Evolutionary conservation across 768 basidiomycete species (phyloP), one percentile per base, ranked within the genome.

Genomic region (Suillus subluteus): DNA sequence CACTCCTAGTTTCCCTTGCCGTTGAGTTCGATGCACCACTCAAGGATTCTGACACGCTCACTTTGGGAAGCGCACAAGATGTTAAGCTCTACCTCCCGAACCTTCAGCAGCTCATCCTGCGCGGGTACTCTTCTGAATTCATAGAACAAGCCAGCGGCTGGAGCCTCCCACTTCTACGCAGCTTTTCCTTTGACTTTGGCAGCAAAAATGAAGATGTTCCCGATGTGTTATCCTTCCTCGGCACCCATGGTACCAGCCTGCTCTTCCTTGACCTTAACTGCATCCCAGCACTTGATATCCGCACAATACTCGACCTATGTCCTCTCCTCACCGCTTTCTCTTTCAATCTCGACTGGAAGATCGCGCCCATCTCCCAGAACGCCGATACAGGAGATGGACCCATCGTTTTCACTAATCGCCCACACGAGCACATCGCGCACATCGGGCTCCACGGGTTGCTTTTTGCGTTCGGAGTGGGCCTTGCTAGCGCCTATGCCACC

Each of bases 301-400:
- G 87, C 6, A 79, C 79, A 30, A 84, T 90, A 66, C 83, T 92
- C 32, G 87, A 88, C 15, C 75, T 86, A 8, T 92, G 91, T 69
- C 91, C 90, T 0, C 73, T 80, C 58, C 84, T 94, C 38, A 79
- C 75, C 23, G 84, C 87, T 0, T 87, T 94, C 73, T 82, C 84
- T 30, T 92, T 94, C 79, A 93, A 92, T 73, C 86, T 83, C 35
- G 92, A 94, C 73, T 92, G 92, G 91, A 83, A 84, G 15, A 75
- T 89, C 18, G n/a, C 67, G 0, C 73, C 75, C 15, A 62, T 16
- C 64, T 4, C 67, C 66, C 65, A 67, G 5, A 11, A 71, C 26
- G 52, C 41, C 1, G 75, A 77, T 30, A 62, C 68, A 40, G 54
- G 71, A 72, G 61, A 79, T 77, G 54, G 76, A 62, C 43, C 80